phyloP scores from a whole-genome alignment of 1,139 yeast genomes.

The Eremothecium sinecaudum region DNA sequence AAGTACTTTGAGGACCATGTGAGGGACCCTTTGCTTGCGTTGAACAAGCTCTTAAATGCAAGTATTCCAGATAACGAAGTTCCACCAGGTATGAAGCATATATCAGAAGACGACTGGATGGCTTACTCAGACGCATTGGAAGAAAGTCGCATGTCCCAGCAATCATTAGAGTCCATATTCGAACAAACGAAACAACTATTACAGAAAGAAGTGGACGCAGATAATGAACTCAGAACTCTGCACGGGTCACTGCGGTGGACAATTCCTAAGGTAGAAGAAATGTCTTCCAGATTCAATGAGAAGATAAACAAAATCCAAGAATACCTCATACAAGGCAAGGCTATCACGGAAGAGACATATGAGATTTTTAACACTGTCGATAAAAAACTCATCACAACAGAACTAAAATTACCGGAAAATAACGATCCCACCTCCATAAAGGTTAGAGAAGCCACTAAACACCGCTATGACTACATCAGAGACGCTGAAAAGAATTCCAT shows the following conservation, averaged over 20 bases:
- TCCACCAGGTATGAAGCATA: constrained; percentile 9
- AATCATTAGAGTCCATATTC: constrained; percentile 16
- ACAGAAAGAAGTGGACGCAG: constrained; percentile 46
- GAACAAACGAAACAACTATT: constrained; percentile 42
- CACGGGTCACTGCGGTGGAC: constrained; percentile 47
- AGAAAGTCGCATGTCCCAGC: constrained; percentile 12
- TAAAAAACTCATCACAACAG: constrained; percentile 26
- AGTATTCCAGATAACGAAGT: constrained; percentile 10
- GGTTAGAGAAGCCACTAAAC: constrained; percentile 19
- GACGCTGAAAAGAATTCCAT: constrained; percentile 39
- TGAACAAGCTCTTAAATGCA: constrained; percentile 39
- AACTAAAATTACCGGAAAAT: constrained; percentile 18
- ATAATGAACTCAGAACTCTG: constrained; percentile 39
- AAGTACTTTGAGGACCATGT: constrained; percentile 45
- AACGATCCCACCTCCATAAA: constrained; percentile 20
- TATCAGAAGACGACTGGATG: constrained; percentile 13
- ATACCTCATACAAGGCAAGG: constrained; percentile 49
- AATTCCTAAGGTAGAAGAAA: constrained; percentile 35
- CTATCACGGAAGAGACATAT: constrained; percentile 44
- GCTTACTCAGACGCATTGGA: constrained; percentile 12
- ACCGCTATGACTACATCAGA: constrained; percentile 34
- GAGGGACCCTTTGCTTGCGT: constrained; percentile 41
- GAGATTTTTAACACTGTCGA: constrained; percentile 26
- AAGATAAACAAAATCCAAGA: constrained; percentile 38
- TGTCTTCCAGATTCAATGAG: constrained; percentile 33